Conservation (phyloP, 2,329 filamentous ascomycete species). For the Epichloe sp. region DNA sequence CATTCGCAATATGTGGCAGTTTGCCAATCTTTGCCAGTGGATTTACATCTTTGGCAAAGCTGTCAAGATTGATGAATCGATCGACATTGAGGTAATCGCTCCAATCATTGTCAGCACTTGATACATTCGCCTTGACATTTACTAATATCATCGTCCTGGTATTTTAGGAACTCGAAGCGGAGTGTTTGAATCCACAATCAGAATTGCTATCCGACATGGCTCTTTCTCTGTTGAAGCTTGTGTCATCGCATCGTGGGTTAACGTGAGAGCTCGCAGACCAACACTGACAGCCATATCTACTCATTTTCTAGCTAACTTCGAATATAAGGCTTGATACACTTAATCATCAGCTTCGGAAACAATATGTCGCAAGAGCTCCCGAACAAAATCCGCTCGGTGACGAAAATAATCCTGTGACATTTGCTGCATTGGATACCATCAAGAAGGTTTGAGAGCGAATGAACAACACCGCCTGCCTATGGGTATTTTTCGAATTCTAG, state of each 20-base stretch:
- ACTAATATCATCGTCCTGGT: neutral
- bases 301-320: conserved; percentile 11
- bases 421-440: conserved; percentile 70
- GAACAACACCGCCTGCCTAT: neutral
- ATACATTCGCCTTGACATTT: neutral
- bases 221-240: conserved; percentile 75
- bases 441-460: conserved; percentile 47
- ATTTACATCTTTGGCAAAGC: conserved; percentile 80
- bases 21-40: conserved; percentile 82
- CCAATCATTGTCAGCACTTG: conserved; percentile 1
- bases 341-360: conserved; percentile 82
- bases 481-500: neutral
- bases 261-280: conserved; percentile 47
- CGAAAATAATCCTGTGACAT: conserved; percentile 58
- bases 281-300: neutral
- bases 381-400: conserved; percentile 73
- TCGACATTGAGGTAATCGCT: conserved; percentile 70
- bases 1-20: conserved; percentile 88
- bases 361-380: conserved; percentile 73
- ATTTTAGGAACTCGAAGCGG: conserved; percentile 67
- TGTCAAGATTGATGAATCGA: conserved; percentile 77
- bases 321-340: conserved; percentile 65
- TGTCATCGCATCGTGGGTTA: conserved; percentile 84
- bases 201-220: conserved; percentile 68
- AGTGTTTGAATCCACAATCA: conserved; percentile 73